Conservation (phyloP, 768 basidiomycete genomes). For the Mrakia hoshinonis region DNA sequence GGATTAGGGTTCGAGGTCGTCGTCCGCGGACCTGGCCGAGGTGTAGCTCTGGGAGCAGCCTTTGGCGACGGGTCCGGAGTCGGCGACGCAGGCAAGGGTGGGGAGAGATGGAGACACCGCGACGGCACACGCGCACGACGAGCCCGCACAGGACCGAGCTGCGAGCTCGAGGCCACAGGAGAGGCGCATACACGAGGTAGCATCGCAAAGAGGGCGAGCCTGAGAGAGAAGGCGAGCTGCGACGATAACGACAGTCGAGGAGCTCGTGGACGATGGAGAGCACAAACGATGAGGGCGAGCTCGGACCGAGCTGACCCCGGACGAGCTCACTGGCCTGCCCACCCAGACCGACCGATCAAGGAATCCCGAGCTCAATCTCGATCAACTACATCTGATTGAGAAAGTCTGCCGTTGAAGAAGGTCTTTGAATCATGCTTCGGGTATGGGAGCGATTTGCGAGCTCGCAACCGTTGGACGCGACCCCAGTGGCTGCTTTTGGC, state of each 20-base stretch:
- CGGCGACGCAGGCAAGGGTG: neutral
- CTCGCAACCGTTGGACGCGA: too few relatives aligned
- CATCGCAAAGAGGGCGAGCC: neutral
- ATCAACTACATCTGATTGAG: too few relatives aligned
- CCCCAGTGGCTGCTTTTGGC: too few relatives aligned
- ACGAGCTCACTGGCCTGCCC: too few relatives aligned
- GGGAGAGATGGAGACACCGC: constrained; percentile 1
- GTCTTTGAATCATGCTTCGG: too few relatives aligned
- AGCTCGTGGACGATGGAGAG: neutral
- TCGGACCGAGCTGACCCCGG: too few relatives aligned
- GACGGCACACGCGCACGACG: neutral
- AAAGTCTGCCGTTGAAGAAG: too few relatives aligned
- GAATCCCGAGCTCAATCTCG: too few relatives aligned
- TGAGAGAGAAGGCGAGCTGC: neutral
- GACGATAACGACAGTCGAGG: neutral
- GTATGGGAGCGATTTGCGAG: too few relatives aligned
- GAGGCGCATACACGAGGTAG: neutral
- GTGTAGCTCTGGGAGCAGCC: neutral
- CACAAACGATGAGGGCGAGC: too few relatives aligned
- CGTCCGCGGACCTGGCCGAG: neutral
- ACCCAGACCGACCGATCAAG: too few relatives aligned
- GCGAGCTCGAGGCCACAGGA: neutral
- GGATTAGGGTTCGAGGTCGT: neutral
- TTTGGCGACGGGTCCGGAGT: too few relatives aligned
- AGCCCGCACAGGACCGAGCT: neutral